Base-by-base conservation (phyloP, 495 filamentous ascomycete genomes). In the Jackrogersella minutella region DNA sequence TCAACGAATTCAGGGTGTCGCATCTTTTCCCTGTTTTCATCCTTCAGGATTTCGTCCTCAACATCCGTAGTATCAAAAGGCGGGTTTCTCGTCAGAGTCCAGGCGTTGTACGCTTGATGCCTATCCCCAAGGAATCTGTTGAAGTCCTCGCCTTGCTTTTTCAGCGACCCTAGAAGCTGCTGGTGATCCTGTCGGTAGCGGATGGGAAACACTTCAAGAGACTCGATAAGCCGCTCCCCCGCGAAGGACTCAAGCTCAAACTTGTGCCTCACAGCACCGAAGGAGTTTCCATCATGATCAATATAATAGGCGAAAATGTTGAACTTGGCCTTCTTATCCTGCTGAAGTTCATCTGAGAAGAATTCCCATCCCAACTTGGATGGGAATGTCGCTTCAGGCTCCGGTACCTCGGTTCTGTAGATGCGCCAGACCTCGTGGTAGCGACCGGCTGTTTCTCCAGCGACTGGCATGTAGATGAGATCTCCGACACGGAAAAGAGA, bases 231-330 rank as follows among this genome's bases (percentile, higher is more conserved):
- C 2, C 62, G 71, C 11, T 87, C 88, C 11, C 88, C 89, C 2
- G 72, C 62, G 64, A 85, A 91, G 1, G 51, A 41, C 5, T 68
- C 67, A 11, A 91, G 81, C 5, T 62, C 53, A 39, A 86, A 78
- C 2, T 68, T 73, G 1, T 78, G 58, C 9, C 74, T 74, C 13
- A 77, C 74, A 0, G 75, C 77, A 7, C 87, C 83, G 53, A 87
- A 90, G 0, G 74, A 75, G 1, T 77, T 76, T 0, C 90, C 89
- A 50, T 88, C 82, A 52, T 82, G 86, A 61, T 90, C 87, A 22
- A 90, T 76, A 50, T 84, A 85, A 22, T 81, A 76, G 47, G 72
- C 75, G 3, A 63, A 46, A 7, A 82, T 62, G 4, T 55, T 67
- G 44, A 71, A 79, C n/a, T 47, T 66, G 19, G 66, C 65, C 37